These are phyloP conservation scores for Phytophthora colocasiae DNA, from an alignment of 352 stramenopile species.

Conservation along the genomic window DNA sequence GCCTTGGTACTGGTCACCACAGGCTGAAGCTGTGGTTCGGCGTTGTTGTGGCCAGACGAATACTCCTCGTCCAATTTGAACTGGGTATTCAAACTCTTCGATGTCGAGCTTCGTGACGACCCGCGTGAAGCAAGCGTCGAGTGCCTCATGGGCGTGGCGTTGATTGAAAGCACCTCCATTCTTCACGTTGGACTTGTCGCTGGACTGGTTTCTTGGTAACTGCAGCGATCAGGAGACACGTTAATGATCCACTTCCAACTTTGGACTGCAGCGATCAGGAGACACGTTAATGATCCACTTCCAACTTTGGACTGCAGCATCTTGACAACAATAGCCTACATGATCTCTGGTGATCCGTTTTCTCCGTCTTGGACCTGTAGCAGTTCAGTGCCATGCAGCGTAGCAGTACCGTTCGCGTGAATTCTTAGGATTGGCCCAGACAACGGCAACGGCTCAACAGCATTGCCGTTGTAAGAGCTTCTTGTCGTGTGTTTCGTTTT, in stretches of 20 bases:
- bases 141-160: slow-evolving; percentile 38
- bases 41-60: slow-evolving; percentile 34
- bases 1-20: slow-evolving; percentile 63
- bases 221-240: neutral
- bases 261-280: neutral
- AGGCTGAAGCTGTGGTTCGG: slow-evolving; percentile 32
- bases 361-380: slow-evolving; percentile 12
- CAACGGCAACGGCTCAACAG: slow-evolving; percentile 4
- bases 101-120: slow-evolving; percentile 28
- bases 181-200: neutral
- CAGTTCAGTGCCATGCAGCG: slow-evolving; percentile 1
- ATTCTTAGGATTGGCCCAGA: neutral
- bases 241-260: neutral
- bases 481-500: slow-evolving; percentile 31
- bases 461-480: slow-evolving; percentile 49
- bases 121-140: slow-evolving; percentile 49
- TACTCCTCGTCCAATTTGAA: slow-evolving; percentile 70
- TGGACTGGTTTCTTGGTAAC: slow-evolving; percentile 6
- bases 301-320: neutral
- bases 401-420: neutral
- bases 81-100: slow-evolving; percentile 32
- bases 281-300: neutral
- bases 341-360: slow-evolving; percentile 11
- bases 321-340: slow-evolving; percentile 5
- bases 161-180: slow-evolving; percentile 51